Percentiles rank a stretch among this genome's conserved stretches.
These are phyloP conservation scores for Botryobasidium botryosum DNA, from an alignment of 768 basidiomycete genomes.

Conservation along the genomic window DNA sequence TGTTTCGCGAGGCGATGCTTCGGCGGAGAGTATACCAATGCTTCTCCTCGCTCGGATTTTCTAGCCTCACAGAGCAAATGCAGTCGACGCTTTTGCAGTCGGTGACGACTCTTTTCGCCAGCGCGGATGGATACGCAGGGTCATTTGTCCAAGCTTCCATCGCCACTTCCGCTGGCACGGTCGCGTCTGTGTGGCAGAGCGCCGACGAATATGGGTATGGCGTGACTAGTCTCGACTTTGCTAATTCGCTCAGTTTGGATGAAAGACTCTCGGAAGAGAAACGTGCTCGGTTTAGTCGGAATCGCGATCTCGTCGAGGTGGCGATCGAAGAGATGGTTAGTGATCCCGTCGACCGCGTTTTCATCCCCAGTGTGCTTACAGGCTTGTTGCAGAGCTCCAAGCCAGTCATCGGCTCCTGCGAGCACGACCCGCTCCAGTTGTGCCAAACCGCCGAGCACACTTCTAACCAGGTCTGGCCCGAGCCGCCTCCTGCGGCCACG, in stretches of 20 bases:
- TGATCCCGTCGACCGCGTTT: slow-evolving; percentile 1
- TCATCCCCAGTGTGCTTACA: neutral
- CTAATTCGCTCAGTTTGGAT: neutral
- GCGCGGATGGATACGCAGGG: slow-evolving; percentile 66
- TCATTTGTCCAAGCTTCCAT: slow-evolving; percentile 86
- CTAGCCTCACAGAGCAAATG: slow-evolving; percentile 65
- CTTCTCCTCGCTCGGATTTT: slow-evolving; percentile 64
- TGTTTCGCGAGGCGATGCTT: slow-evolving; percentile 67
- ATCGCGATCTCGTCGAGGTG: slow-evolving; percentile 66
- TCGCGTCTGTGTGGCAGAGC: slow-evolving; percentile 72
- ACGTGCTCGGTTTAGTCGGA: slow-evolving; percentile 21
- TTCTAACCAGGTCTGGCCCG: slow-evolving; percentile 23
- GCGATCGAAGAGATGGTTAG: slow-evolving; percentile 63
- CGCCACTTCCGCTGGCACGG: slow-evolving; percentile 65
- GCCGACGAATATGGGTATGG: slow-evolving; percentile 87
- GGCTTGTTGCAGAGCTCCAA: slow-evolving; percentile 37
- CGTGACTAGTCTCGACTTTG: slow-evolving; percentile 35
- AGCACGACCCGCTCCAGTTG: slow-evolving; percentile 67
- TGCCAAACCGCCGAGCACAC: slow-evolving; percentile 31
- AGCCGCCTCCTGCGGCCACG: slow-evolving; percentile 60
- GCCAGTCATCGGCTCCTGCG: slow-evolving; percentile 68
- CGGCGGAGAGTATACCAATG: slow-evolving; percentile 79
- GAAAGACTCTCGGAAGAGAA: neutral
- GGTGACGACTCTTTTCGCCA: slow-evolving; percentile 64
- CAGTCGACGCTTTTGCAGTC: slow-evolving; percentile 70